These are phyloP conservation scores for Priceomyces fermenticarens DNA, from an alignment of 805 yeast species.

Conservation along the genomic window DNA sequence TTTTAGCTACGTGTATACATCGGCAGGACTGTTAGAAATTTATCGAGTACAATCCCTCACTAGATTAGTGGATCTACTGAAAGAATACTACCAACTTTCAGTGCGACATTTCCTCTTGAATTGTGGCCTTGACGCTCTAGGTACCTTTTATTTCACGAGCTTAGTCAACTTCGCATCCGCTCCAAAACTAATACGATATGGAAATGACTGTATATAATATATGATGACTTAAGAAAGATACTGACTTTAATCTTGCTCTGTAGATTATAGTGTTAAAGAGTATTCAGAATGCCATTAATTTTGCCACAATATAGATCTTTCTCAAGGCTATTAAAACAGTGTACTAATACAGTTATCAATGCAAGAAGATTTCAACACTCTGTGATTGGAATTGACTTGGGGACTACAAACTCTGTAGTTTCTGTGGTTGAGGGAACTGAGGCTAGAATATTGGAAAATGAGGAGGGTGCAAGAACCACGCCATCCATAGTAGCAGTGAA, in stretches of 20 bases:
- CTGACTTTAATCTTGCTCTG: too few relatives aligned
- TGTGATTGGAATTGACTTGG: constrained; percentile 79
- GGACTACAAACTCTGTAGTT: constrained; percentile 85
- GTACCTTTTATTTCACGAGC: constrained; percentile 7
- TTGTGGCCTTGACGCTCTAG: constrained; percentile 11
- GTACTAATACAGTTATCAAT: too few relatives aligned
- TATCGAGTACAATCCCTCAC: constrained; percentile 8
- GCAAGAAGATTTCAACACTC: constrained; percentile 17
- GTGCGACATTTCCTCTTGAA: constrained; percentile 3
- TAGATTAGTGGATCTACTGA: neutral
- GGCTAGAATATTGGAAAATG: constrained; percentile 68
- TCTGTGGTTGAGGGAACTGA: constrained; percentile 67
- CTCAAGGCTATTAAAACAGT: too few relatives aligned
- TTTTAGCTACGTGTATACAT: constrained; percentile 14
- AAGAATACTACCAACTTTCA: neutral
- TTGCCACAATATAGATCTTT: too few relatives aligned
- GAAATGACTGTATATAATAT: too few relatives aligned
- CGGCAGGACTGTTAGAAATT: constrained; percentile 12
- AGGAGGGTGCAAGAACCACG: constrained; percentile 76
- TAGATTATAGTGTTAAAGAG: too few relatives aligned
- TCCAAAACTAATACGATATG: too few relatives aligned
- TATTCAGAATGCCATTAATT: too few relatives aligned
- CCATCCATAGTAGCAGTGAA: constrained; percentile 72
- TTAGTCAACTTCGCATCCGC: neutral
- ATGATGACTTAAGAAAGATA: too few relatives aligned